phyloP scores from a whole-genome alignment of 257 asterid species.

The Solanum verrucosum region DNA sequence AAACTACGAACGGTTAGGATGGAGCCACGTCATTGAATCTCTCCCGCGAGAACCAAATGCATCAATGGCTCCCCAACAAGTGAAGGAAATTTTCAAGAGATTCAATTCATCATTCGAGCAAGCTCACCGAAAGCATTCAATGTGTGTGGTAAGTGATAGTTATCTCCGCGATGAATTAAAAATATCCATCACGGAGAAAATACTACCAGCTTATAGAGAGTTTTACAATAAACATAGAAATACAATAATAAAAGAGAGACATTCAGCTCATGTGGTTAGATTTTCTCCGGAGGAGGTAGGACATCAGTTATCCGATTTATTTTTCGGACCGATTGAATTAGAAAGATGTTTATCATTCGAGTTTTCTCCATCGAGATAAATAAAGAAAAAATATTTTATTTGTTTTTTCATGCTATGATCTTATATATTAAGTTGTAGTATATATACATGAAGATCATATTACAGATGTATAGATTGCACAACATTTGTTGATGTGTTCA shows the following conservation, averaged over 20 bases:
- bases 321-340: constrained; percentile 27
- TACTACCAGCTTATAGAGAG: constrained; percentile 43
- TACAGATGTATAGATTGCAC: background rate
- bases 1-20: constrained; percentile 53
- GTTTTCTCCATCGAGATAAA: constrained; percentile 18
- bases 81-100: constrained; percentile 42
- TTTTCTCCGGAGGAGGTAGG: constrained; percentile 70
- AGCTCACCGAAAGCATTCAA: constrained; percentile 47
- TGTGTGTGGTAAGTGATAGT: constrained; percentile 46
- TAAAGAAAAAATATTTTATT: background rate
- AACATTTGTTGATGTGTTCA: background rate
- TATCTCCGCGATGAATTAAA: constrained; percentile 54
- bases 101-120: constrained; percentile 55
- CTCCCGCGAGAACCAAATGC: constrained; percentile 37
- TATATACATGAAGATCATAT: background rate
- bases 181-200: constrained; percentile 28
- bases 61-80: constrained; percentile 19
- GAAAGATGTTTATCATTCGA: constrained; percentile 34
- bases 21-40: constrained; percentile 59
- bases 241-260: constrained; percentile 24
- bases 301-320: constrained; percentile 49
- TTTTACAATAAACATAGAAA: constrained; percentile 29
- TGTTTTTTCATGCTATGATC: background rate
- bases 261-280: constrained; percentile 31
- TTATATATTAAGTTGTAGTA: background rate